Base-by-base conservation (phyloP, 2,329 filamentous ascomycete genomes). In the Leptosphaerulina australis region DNA sequence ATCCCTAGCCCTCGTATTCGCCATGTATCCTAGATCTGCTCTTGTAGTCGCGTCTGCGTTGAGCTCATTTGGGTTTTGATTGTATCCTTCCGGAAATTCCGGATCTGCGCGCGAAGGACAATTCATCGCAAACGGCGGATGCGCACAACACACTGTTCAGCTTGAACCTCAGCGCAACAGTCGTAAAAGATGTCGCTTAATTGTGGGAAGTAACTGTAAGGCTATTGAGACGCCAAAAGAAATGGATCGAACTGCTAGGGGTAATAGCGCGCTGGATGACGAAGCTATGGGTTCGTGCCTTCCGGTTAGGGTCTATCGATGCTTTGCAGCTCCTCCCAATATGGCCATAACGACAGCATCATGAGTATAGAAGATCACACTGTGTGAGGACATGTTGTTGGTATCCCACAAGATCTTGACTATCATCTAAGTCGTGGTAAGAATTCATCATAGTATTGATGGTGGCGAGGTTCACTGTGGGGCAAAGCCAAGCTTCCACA, bases 21-120 rank as follows among this genome's bases (percentile, higher is more conserved):
- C 81, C 50, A 85, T 78, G 24, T 81, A 80, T 66, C 84, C 84
- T 49, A 88, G 73, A 61, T 87, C 84, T 57, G 81, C 80, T 48
- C 82, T 76, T 5, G 84, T 87, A 2, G 84, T 87, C 25, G 79
- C 74, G 64, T 86, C 84, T n/a, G 78, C 77, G 50, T 79, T 80
- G 47, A 87, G 71, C 2, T 75, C 74, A 46, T 79, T 74, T 1
- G 84, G 85, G 55, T 77, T 86, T 69, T 87, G 85, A 63, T 87
- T 88, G 73, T 79, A 84, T 17, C 77, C 77, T 41, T 81, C 77
- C 38, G 77, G 74, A 39, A 77, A 68, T 22, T 77, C 75, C 9
- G 74, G 73, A 53, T 88, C 84, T 24, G 78, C 83, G 58, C 83
- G 77, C 5, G 84, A 86, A 49, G 84, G 84, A 67, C 84, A 86